Base-by-base conservation (phyloP, 129 eudicot species). In the Helianthus tuberosus region DNA sequence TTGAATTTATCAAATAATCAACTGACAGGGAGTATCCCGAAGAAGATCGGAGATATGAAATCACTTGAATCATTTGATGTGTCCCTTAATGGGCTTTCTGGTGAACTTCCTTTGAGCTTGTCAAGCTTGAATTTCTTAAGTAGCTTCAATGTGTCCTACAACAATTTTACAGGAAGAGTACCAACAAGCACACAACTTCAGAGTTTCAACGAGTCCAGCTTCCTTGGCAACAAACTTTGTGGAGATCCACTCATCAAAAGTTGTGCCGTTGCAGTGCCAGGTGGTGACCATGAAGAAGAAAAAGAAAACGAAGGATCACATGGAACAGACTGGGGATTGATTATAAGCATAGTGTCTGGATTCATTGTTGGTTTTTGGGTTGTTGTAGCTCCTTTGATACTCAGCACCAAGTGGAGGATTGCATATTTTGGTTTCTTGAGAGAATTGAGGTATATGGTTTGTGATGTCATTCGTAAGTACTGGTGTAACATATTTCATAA, bases 1-100 rank as follows among this genome's bases (percentile, higher is more conserved):
- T 57, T 81, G 52, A 81, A 81, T 48, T 57, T 81, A 76, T 81
- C 82, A 9, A 46, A 71, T 52, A 81, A 81, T 52, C 82, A 81
- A 12, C 16, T 81, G 50, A 81, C 79, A 6, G 82, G 85, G 73
- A 64, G 29, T 20, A 81, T 81, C n/a, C 85, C 82, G 0, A 50
- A 54, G 32, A 71, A 76, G 66, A 81, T 81, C 14, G 86, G 86
- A 1, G 35, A 77, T 38, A n/a, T 82, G 79, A 64, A 62, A 59
- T 54, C 65, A 47, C 72, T 77, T 36, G 86, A 59, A 72, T 53
- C 86, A 11, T 72, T 77, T 15, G 86, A 82, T 55, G 41, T 82
- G 4, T 82, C 82, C 1, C 8, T 47, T 38, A 82, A 82, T 44
- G n/a, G 8, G 44, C 79, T 82, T 47, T 71, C 54, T 5, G 82